Conservation (phyloP, 805 yeast genomes). For the Zygoascus biomembranicola region DNA sequence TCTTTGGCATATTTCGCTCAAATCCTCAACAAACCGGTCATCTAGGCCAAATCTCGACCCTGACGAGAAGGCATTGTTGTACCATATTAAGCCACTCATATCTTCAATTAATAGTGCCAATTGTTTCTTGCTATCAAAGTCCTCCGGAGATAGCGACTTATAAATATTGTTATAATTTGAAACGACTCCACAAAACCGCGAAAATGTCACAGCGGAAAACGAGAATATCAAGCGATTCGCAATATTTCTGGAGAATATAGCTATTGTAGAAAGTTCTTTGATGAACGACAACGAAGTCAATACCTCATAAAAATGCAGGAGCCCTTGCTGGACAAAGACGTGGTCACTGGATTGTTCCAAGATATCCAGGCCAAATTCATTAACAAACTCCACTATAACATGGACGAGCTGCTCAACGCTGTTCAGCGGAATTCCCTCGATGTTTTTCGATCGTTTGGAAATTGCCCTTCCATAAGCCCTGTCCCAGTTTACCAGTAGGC, state of each 20-base stretch:
- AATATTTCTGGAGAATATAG: neutral
- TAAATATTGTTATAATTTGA: neutral
- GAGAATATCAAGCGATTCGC: conserved; percentile 1
- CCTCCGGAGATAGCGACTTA: neutral
- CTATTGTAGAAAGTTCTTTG: neutral
- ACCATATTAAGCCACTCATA: neutral
- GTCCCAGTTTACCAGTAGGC: conserved; percentile 5
- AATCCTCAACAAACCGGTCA: neutral
- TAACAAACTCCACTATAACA: conserved; percentile 8
- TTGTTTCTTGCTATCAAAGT: neutral
- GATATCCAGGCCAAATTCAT: conserved; percentile 6
- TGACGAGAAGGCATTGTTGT: neutral
- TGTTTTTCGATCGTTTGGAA: neutral
- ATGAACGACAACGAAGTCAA: neutral
- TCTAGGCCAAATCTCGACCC: neutral
- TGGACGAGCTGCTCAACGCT: conserved; percentile 1
- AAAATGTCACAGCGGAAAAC: neutral
- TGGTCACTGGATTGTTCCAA: conserved; percentile 5
- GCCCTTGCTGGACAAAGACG: conserved; percentile 2
- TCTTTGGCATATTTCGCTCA: neutral
- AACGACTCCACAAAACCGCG: conserved; percentile 3
- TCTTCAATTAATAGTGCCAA: too few species aligned
- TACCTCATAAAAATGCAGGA: conserved; percentile 6
- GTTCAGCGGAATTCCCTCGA: conserved; percentile 1
- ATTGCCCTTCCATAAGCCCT: neutral